phyloP scores from a whole-genome alignment of 768 basidiomycete species.

The Lyophyllum atratum region DNA sequence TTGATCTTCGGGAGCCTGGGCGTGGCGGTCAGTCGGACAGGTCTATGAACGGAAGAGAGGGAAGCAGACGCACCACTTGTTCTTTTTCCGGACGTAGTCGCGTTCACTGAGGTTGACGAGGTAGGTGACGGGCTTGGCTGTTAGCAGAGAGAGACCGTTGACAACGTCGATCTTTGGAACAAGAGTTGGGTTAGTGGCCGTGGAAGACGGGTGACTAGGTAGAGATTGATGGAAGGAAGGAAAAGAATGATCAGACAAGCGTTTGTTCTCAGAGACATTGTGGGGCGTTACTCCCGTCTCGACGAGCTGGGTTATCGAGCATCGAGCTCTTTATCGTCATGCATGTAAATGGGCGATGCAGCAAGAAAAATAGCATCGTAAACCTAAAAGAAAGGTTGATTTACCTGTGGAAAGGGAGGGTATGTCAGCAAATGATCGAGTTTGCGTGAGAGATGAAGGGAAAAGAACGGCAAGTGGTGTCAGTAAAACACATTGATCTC shows the following conservation, averaged over 20 bases:
- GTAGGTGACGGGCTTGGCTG: constrained; percentile 97
- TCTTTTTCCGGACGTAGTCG: constrained; percentile 97
- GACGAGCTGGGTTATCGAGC: constrained; percentile 91
- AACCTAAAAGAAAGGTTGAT: constrained; percentile 4
- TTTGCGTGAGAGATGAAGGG: neutral
- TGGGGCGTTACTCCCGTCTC: constrained; percentile 85
- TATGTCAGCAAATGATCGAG: constrained; percentile 6
- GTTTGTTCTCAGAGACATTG: constrained; percentile 60
- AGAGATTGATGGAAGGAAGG: neutral
- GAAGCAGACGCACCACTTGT: constrained; percentile 75
- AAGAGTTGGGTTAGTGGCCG: constrained; percentile 10
- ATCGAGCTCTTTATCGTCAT: constrained; percentile 73
- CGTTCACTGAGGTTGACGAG: constrained; percentile 95
- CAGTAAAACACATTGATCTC: constrained; percentile 59
- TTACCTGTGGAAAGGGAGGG: constrained; percentile 20
- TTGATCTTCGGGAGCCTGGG: constrained; percentile 93
- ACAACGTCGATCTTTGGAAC: constrained; percentile 79
- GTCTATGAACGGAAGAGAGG: neutral
- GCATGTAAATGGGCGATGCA: neutral
- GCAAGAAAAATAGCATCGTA: neutral
- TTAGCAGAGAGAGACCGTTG: constrained; percentile 86
- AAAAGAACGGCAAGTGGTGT: constrained; percentile 18
- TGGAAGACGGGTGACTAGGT: constrained; percentile 2
- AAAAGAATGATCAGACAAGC: constrained; percentile 34
- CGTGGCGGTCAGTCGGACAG: neutral